Conservation (phyloP, 495 filamentous ascomycete genomes). For the Thozetella sp. region DNA sequence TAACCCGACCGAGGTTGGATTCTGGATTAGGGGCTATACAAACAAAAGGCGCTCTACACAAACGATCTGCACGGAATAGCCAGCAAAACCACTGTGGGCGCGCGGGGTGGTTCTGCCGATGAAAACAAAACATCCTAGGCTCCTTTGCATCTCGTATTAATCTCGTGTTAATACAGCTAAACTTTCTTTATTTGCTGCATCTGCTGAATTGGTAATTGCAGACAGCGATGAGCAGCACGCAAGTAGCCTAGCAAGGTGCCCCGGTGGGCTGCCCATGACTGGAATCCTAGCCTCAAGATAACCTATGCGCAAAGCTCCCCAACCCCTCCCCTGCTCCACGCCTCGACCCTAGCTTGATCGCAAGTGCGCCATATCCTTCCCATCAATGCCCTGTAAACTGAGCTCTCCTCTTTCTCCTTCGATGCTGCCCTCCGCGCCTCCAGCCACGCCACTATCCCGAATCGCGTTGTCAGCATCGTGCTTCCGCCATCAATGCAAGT, state of each 20-base stretch:
- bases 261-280: background rate
- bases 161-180: too few relatives aligned
- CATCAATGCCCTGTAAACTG: constrained; percentile 58
- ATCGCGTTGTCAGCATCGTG: constrained; percentile 82
- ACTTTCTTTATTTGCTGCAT: too few relatives aligned
- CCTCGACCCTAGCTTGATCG: constrained; percentile 64
- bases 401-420: constrained; percentile 40
- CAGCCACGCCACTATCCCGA: constrained; percentile 82
- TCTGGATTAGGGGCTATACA: background rate
- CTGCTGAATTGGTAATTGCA: too few relatives aligned
- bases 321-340: constrained; percentile 64
- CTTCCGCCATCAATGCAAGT: constrained; percentile 76
- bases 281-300: background rate
- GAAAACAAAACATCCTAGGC: too few relatives aligned
- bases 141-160: too few relatives aligned
- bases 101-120: too few relatives aligned
- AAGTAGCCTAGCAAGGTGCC: too few relatives aligned
- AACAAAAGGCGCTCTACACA: too few relatives aligned
- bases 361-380: constrained; percentile 67
- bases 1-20: too few relatives aligned
- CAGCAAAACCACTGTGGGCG: too few relatives aligned
- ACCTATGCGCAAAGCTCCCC: constrained; percentile 4
- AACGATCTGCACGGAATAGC: too few relatives aligned
- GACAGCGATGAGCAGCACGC: background rate
- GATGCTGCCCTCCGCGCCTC: constrained; percentile 50